phyloP scores from a whole-genome alignment of 495 filamentous ascomycete species.

The Penicillium manginii region DNA sequence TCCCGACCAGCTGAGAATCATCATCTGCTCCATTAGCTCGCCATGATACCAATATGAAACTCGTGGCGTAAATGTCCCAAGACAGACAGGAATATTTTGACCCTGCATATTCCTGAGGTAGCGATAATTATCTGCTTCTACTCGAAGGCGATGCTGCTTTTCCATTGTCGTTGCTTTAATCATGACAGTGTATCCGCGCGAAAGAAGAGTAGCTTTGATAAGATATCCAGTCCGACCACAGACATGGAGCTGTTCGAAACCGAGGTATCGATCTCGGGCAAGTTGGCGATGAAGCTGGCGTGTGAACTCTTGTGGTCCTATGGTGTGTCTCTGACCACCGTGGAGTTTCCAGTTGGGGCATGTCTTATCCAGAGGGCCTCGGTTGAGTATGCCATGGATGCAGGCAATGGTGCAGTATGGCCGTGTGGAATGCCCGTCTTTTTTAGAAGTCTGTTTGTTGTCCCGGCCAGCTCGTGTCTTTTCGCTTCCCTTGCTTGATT shows the following conservation, averaged over 20 bases:
- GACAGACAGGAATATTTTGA: slow-evolving; percentile 27
- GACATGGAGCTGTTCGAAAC: slow-evolving; percentile 32
- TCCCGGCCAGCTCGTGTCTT: slow-evolving; percentile 14
- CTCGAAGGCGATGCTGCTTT: slow-evolving; percentile 28
- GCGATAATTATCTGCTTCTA: slow-evolving; percentile 30
- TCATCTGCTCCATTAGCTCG: slow-evolving; percentile 30
- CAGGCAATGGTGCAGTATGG: slow-evolving; percentile 33
- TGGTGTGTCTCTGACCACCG: slow-evolving; percentile 19
- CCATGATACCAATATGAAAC: slow-evolving; percentile 33
- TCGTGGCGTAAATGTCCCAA: slow-evolving; percentile 24
- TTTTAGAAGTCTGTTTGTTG: slow-evolving; percentile 22
- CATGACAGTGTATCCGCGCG: slow-evolving; percentile 32
- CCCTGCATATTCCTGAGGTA: slow-evolving; percentile 25
- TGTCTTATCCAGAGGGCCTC: slow-evolving; percentile 27
- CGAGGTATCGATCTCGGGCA: slow-evolving; percentile 20
- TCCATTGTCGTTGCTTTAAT: slow-evolving; percentile 33
- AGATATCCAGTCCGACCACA: slow-evolving; percentile 33
- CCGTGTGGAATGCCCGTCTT: slow-evolving; percentile 18
- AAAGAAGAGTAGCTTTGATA: slow-evolving; percentile 33
- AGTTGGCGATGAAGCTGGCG: slow-evolving; percentile 32
- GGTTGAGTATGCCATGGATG: slow-evolving; percentile 28
- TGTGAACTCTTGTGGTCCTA: slow-evolving; percentile 26
- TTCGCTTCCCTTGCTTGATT: slow-evolving; percentile 14
- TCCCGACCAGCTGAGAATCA: slow-evolving; percentile 32
- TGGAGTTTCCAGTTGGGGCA: slow-evolving; percentile 31